phyloP scores from a whole-genome alignment of 2,329 filamentous ascomycete species.

The Pseudocercospora vitis region DNA sequence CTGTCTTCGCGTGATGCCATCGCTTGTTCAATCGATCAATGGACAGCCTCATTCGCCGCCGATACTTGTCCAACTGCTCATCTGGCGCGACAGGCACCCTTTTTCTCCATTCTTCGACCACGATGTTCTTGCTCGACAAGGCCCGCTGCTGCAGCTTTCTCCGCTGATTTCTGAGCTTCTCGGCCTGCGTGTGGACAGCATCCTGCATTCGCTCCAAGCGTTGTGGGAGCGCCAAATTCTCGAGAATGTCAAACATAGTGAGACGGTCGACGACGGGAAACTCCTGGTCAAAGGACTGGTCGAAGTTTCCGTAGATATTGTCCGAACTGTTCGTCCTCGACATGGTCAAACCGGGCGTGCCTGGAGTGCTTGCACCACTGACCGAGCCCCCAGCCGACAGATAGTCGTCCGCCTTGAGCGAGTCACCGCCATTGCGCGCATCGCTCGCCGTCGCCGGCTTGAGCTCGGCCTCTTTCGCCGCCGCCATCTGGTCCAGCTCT shows the following conservation, averaged over 20 bases:
- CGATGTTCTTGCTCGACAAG: slow-evolving; percentile 76
- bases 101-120: slow-evolving; percentile 89
- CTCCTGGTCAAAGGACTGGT: slow-evolving; percentile 77
- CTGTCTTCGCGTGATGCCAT: slow-evolving; percentile 87
- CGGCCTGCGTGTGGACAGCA: slow-evolving; percentile 76
- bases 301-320: slow-evolving; percentile 71
- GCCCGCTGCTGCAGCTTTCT: slow-evolving; percentile 76
- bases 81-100: slow-evolving; percentile 76
- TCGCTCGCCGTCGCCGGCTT: slow-evolving; percentile 20
- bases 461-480: slow-evolving; percentile 31
- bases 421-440: slow-evolving; percentile 20
- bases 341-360: slow-evolving; percentile 50
- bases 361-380: slow-evolving; percentile 36
- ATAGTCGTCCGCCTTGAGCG: slow-evolving; percentile 32
- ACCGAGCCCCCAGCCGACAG: slow-evolving; percentile 42
- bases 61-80: slow-evolving; percentile 89
- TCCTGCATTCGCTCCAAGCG: slow-evolving; percentile 88
- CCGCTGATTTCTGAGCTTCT: slow-evolving; percentile 79
- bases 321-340: slow-evolving; percentile 81
- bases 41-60: slow-evolving; percentile 78
- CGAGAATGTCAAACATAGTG: slow-evolving; percentile 87
- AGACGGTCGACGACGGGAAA: slow-evolving; percentile 87
- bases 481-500: slow-evolving; percentile 35
- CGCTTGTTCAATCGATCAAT: slow-evolving; percentile 82
- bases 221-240: slow-evolving; percentile 86